Conservation (phyloP, 1,139 yeast genomes). For the Blastobotrys serpentis region DNA sequence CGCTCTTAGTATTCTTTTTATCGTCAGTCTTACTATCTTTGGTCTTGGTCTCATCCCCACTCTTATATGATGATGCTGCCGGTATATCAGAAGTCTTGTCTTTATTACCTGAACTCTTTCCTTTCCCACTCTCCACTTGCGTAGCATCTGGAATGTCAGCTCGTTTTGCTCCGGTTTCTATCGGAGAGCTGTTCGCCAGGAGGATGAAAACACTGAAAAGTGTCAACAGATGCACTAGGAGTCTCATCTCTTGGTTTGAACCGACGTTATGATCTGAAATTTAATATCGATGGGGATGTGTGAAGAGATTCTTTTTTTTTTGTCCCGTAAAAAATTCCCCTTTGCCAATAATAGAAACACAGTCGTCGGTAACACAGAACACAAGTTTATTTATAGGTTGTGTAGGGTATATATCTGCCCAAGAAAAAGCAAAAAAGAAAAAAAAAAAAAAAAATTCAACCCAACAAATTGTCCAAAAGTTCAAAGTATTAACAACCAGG, state of each 20-base stretch:
- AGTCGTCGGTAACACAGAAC: too few species aligned
- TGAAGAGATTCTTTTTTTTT: too few species aligned
- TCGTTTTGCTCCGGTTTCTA: neutral
- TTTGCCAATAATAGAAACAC: neutral
- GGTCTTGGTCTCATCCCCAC: slow-evolving; percentile 5
- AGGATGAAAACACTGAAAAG: slow-evolving; percentile 1
- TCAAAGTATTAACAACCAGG: too few species aligned
- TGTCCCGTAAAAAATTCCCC: neutral
- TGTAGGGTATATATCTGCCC: too few species aligned
- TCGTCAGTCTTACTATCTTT: neutral
- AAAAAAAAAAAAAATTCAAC: too few species aligned
- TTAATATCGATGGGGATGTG: too few species aligned
- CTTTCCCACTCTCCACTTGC: neutral
- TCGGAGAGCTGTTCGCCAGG: slow-evolving; percentile 5
- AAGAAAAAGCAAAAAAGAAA: too few species aligned
- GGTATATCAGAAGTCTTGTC: neutral
- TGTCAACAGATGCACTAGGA: slow-evolving; percentile 1
- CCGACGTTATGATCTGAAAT: too few species aligned
- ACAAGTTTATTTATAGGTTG: neutral
- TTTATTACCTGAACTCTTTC: neutral
- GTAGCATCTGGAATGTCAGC: slow-evolving; percentile 7
- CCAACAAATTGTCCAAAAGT: neutral
- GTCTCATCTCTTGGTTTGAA: slow-evolving; percentile 5
- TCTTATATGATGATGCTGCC: neutral
- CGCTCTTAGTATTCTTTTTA: neutral